Evolutionary conservation across 1,284 basidiomycete species (phyloP), one percentile per base, ranked within the genome.

Genomic region (Pseudozyma tsukubaensis): DNA sequence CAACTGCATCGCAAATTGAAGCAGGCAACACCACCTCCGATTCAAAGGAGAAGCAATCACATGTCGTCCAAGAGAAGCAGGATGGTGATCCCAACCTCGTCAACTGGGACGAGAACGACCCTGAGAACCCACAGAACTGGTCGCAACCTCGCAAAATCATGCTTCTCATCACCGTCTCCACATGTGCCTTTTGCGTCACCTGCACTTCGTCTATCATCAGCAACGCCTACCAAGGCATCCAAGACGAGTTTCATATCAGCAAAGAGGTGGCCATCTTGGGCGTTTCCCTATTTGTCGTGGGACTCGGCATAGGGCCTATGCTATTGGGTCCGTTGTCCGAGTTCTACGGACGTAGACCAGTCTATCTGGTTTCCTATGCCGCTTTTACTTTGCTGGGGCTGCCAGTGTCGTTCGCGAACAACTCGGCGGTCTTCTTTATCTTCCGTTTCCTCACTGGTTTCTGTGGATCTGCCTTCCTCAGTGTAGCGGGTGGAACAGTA

Each of bases 261-360:
- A 86, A 87, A 35, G 88, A 89, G 68, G 90, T 93, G 69, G 90
- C 93, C 2, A 89, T 92, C 84, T 87, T 94, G 12, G 88, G 88
- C 3, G 87, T 94, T 42, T 91, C 89, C 59, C 80, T 94, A 6
- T 94, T 90, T 54, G 87, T 88, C 18, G 72, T 83, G 18, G 90
- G 89, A 1, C 61, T 80, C 1, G 78, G 77, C 4, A 57, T 80
- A n/a, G 78, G 78, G 1, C 79, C 79, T 5, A 63, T 79, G 62
- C 48, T 78, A 3, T 87, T 90, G 4, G 90, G 89, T 0, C 89
- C 89, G 0, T 73, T 88, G 7, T 87, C 87, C 44, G 88, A 89
- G 74, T 86, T 89, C 29, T 87, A 89, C 71, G 91, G 91, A 2
- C 49, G 78, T 4, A 42, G 70, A 39, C 76, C 73, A 12, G 63